Evolutionary conservation across 768 basidiomycete genomes (phyloP), one percentile per base, ranked within the genome.

Genomic region (Lentinus tigrinus): DNA sequence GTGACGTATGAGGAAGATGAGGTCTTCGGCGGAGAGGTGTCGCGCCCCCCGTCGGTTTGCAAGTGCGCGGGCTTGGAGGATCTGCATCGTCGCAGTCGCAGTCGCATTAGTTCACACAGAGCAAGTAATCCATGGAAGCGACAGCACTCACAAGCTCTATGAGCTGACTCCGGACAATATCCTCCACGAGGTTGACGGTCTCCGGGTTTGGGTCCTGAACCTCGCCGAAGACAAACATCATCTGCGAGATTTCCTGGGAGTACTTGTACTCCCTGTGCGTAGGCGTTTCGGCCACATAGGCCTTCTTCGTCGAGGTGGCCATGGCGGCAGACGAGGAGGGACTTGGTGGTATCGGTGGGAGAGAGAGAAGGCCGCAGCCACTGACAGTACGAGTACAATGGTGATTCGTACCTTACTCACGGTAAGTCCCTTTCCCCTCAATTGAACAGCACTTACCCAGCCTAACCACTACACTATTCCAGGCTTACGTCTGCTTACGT

Each of bases 211-310:
- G 93, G 57, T 96, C 93, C 69, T 94, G 91, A 3, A 96, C 91
- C 74, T 95, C 94, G 9, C 94, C 94, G 72, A 97, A 96, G 43
- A 97, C 95, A 68, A 96, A 97, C 93, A 97, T 94, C 95, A 97
- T 97, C 72, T 96, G 93, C 8, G 92, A 90, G 26, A 97, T 97
- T 73, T 97, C 95, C 59, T 89, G 88, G 1, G 83, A 82, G 70
- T 96, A 97, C 63, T 92, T 93, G 81, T 95, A 95, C 60, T 91
- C 90, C 60, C 81, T 69, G 53, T 64, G 57, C 3, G 57, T 58
- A 2, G 63, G 52, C 14, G 55, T 44, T 3, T 65, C 64, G 0
- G 64, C 39, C 3, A 26, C 40, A 13, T 58, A 57, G 26, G 63
- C 52, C 38, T 64, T 56, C 63, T 67, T 69, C 17, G 56, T 51